These are phyloP conservation scores for Fusarium veterinarium DNA, from an alignment of 2,329 filamentous ascomycete genomes.

Conservation along the genomic window DNA sequence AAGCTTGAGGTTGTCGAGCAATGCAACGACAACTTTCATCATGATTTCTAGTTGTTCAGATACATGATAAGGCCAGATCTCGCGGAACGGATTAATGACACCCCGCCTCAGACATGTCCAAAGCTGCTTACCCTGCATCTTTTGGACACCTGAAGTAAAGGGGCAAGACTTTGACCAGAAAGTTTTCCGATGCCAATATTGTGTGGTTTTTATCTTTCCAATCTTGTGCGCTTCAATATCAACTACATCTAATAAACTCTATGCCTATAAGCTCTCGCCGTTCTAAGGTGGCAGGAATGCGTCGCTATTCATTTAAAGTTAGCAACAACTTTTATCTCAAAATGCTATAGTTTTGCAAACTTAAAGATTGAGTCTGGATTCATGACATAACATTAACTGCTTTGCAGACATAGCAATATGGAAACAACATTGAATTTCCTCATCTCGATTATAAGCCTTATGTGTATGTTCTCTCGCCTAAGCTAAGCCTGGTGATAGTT, in stretches of 20 bases:
- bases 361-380: fast-evolving
- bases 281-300: background rate
- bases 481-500: background rate
- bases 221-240: too few relatives aligned
- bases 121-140: conserved; percentile 20
- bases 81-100: conserved; percentile 37
- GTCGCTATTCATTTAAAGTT: too few relatives aligned
- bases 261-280: background rate
- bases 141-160: fast-evolving
- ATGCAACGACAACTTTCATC: conserved; percentile 32
- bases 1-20: conserved; percentile 18
- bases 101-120: background rate
- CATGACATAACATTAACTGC: fast-evolving
- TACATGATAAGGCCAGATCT: conserved; percentile 46
- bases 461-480: too few relatives aligned
- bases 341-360: background rate
- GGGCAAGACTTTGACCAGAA: background rate
- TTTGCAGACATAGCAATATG: background rate
- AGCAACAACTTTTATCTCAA: fast-evolving
- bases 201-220: too few relatives aligned
- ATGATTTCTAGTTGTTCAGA: conserved; percentile 29
- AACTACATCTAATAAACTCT: background rate
- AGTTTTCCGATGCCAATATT: background rate
- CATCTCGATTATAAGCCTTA: background rate
- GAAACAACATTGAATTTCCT: background rate